A percentile compares a stretch with the other conserved stretches of the same genome.
Conservation (phyloP, 768 basidiomycete genomes). For the Lentinula detonsa region DNA sequence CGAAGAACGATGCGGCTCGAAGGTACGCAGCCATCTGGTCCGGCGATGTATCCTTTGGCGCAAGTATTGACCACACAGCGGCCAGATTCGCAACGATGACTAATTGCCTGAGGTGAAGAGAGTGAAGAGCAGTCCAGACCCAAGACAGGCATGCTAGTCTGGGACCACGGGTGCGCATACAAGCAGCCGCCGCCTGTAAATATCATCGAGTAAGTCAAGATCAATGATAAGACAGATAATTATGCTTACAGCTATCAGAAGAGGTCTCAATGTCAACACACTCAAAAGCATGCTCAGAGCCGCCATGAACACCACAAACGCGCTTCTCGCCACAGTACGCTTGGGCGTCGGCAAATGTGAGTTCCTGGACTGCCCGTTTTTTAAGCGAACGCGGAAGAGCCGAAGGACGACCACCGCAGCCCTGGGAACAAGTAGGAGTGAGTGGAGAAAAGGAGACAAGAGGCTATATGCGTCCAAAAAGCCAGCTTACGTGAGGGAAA, state of each 20-base stretch:
- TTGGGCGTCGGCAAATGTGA: constrained; percentile 1
- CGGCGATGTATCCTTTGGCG: neutral
- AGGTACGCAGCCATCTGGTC: neutral
- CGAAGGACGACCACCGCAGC: neutral
- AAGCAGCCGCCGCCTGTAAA: constrained; percentile 4
- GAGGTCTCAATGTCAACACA: neutral
- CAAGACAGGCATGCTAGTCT: neutral
- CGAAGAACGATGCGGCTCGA: neutral
- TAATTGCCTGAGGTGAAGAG: neutral
- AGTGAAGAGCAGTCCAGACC: neutral
- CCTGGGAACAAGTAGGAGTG: neutral
- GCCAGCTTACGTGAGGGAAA: neutral
- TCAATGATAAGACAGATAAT: neutral
- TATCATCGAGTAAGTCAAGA: neutral
- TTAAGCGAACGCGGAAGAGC: neutral
- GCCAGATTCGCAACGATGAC: neutral
- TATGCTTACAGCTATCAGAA: neutral
- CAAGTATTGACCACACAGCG: neutral
- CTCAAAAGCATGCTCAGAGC: neutral
- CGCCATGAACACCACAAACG: constrained; percentile 3
- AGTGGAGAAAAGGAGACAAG: neutral
- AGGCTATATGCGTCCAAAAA: neutral
- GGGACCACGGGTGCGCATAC: constrained; percentile 3
- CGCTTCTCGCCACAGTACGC: constrained; percentile 2
- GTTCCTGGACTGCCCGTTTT: neutral